A percentile compares a stretch with the other conserved stretches of the same genome.
phyloP scores from a whole-genome alignment of 2,329 filamentous ascomycete genomes.

The Monosporascus ibericus region DNA sequence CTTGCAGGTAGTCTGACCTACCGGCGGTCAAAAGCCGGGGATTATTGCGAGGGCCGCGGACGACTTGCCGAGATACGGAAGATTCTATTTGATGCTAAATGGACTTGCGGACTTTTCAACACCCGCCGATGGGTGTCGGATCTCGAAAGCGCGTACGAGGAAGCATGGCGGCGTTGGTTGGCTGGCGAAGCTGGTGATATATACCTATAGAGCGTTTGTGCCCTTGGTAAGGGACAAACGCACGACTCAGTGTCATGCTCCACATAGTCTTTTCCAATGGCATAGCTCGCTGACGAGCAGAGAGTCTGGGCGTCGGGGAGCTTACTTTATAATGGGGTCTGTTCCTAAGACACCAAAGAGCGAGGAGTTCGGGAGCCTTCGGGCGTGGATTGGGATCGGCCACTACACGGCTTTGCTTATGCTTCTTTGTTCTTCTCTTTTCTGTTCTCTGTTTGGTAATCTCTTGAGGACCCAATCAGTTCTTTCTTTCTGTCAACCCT shows the following conservation, averaged over 20 bases:
- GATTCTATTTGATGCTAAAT: conserved; percentile 76
- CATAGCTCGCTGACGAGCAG: background rate
- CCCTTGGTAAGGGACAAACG: background rate
- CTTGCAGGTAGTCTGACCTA: conserved; percentile 63
- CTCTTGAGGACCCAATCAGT: too few relatives aligned
- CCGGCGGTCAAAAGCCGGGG: conserved; percentile 29
- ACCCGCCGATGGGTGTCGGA: conserved; percentile 87
- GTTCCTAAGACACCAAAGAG: too few relatives aligned
- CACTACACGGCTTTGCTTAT: too few relatives aligned
- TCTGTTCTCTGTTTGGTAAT: too few relatives aligned
- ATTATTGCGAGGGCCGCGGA: conserved; percentile 53
- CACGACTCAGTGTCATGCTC: background rate
- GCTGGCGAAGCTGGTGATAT: conserved; percentile 86
- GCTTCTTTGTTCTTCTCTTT: too few relatives aligned
- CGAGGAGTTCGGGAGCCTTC: too few relatives aligned
- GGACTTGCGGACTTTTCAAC: conserved; percentile 84
- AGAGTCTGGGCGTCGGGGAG: too few relatives aligned
- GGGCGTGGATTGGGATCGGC: too few relatives aligned
- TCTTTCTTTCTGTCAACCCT: background rate
- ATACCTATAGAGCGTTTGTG: conserved; percentile 48
- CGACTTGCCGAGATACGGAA: conserved; percentile 72
- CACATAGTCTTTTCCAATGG: background rate
- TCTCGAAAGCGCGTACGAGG: conserved; percentile 80
- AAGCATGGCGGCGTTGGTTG: conserved; percentile 87
- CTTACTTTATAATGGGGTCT: too few relatives aligned